Percentiles rank a stretch among this genome's conserved stretches.
Evolutionary conservation across 2,329 filamentous ascomycete genomes (phyloP).

Genomic region (Botrytis fabae): DNA sequence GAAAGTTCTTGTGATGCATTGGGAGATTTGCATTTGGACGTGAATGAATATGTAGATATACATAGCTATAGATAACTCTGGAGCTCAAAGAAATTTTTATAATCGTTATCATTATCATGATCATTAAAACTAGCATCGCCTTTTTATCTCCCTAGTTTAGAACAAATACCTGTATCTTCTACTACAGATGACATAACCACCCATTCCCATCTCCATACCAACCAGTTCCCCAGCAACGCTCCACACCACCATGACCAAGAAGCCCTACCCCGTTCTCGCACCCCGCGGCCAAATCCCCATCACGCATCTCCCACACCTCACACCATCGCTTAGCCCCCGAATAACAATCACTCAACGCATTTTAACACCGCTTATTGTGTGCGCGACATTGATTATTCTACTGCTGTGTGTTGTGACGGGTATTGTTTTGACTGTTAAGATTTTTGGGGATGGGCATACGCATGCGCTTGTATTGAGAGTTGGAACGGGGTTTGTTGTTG

Average conservation of each 20-base stretch:
- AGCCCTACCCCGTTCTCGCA: not conserved
- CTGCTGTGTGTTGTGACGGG: slow-evolving; percentile 24
- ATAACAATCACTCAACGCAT: slow-evolving; percentile 26
- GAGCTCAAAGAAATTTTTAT: not conserved
- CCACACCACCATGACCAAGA: not conserved
- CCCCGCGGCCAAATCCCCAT: slow-evolving; percentile 16
- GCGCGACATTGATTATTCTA: slow-evolving; percentile 27
- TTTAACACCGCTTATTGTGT: slow-evolving; percentile 29
- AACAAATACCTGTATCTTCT: not conserved
- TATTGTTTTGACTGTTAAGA: slow-evolving; percentile 26
- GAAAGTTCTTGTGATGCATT: not conserved
- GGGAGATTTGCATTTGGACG: not conserved
- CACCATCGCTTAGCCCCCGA: not conserved
- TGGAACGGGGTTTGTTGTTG: slow-evolving; percentile 23
- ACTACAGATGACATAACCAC: not conserved
- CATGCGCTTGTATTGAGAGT: not conserved
- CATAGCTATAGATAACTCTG: not conserved
- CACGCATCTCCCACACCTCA: not conserved
- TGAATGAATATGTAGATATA: not conserved
- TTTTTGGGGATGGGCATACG: not conserved
- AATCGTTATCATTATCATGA: not conserved
- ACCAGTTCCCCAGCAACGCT: not conserved
- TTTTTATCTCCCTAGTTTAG: not conserved
- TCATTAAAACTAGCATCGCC: not conserved
- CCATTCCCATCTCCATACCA: too few species aligned